Base-by-base conservation (phyloP, 2,329 filamentous ascomycete genomes). In the Aspergillus sp. region DNA sequence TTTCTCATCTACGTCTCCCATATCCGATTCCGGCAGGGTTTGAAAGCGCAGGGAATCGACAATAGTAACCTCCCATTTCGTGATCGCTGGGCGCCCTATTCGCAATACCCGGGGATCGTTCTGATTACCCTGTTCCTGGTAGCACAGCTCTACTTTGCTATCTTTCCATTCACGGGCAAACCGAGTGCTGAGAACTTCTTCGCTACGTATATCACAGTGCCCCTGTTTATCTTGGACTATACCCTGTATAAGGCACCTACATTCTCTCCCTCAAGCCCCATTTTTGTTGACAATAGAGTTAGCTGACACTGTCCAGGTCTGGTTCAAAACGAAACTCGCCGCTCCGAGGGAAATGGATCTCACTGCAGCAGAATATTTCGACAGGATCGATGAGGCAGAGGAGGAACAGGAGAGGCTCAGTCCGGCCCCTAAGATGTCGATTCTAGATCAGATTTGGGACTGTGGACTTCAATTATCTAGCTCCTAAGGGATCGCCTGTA, bases 81-180 rank as follows among this genome's bases (percentile, higher is more conserved):
- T 43, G 65, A 65, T 20, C 63, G 64, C 8, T 50, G 63, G 1
- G 67, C 67, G 2, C 67, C 68, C 5, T 71, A 62, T 44, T 55
- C 61, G 1, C 68, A 70, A 45, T 69, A 63, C 9, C 36, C 66
- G 6, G 62, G 64, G 9, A 57, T 71, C 2, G 13, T 67, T 0
- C 61, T 73, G 17, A 64, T 72, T 2, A 20, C 62, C 0, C 66
- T 71, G 43, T 65, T 73, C 43, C 61, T 71, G 17, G 64, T 60
- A 2, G 69, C 67, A 47, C 67, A 73, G 43, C 71, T 73, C 24
- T 72, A 73, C 48, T 59, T 72, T 26, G 62, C 68, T 3, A 64
- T 70, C 18, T 69, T 57, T 47, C 71, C 68, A 3, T 69, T 72
- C 24, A 64, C 63, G 1, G 70, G 62, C 38, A 66, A 67, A 22